phyloP scores from a whole-genome alignment of 495 filamentous ascomycete species.

The Podospora tetraspora region DNA sequence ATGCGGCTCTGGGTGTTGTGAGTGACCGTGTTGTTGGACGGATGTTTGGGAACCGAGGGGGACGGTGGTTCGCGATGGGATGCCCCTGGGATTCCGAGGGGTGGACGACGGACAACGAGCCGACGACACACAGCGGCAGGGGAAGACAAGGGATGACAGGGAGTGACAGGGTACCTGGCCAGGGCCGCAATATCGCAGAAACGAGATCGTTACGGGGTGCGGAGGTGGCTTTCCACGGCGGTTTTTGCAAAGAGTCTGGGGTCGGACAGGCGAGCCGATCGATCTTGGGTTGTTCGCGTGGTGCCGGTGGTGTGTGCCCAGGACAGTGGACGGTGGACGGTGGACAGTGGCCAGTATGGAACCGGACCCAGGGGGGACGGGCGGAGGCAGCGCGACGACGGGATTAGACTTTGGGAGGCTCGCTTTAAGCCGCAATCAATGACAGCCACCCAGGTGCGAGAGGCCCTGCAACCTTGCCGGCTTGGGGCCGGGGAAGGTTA shows the following conservation, averaged over 20 bases:
- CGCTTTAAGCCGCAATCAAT: slow-evolving; percentile 14
- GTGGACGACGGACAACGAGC: neutral
- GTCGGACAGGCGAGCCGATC: slow-evolving; percentile 7
- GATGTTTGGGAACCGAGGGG: slow-evolving; percentile 17
- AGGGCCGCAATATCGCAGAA: slow-evolving; percentile 5
- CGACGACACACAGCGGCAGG: neutral
- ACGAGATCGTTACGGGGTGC: slow-evolving; percentile 2
- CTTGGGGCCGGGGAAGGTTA: slow-evolving; percentile 11
- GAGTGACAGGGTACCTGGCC: slow-evolving; percentile 10
- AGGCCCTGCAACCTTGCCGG: slow-evolving; percentile 3
- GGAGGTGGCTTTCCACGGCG: neutral
- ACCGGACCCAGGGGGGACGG: neutral
- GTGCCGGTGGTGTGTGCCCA: neutral
- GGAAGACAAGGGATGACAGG: neutral
- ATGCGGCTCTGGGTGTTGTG: slow-evolving; percentile 21
- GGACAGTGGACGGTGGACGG: neutral
- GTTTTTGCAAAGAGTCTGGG: neutral
- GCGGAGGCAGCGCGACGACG: slow-evolving; percentile 5
- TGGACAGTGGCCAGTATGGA: neutral
- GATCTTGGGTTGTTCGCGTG: slow-evolving; percentile 4
- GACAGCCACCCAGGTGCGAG: slow-evolving; percentile 4
- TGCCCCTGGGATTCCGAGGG: neutral
- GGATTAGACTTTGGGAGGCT: slow-evolving; percentile 12
- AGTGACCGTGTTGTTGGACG: slow-evolving; percentile 12
- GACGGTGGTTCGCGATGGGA: slow-evolving; percentile 12